Percentiles rank a stretch among this genome's conserved stretches.
Conservation (phyloP, 352 stramenopile genomes). For the Phytophthora syringae region DNA sequence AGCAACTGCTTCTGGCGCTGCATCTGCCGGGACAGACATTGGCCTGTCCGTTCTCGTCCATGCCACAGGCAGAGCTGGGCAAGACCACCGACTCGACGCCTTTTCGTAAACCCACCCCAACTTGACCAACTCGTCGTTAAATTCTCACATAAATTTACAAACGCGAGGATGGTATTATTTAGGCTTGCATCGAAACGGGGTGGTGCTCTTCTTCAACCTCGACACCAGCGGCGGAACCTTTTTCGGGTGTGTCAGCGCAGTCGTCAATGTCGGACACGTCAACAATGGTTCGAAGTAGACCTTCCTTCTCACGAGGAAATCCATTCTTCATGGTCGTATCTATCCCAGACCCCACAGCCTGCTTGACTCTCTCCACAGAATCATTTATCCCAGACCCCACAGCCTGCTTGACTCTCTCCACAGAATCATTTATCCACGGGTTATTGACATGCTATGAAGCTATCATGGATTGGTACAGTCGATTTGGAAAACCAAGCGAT, state of each 20-base stretch:
- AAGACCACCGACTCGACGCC: slow-evolving; percentile 4
- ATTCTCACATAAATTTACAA: slow-evolving; percentile 1
- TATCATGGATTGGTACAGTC: too few species aligned
- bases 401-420: too few species aligned
- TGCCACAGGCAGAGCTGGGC: slow-evolving; percentile 20
- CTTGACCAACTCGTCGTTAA: slow-evolving; percentile 10
- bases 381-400: too few species aligned
- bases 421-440: too few species aligned
- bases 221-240: slow-evolving; percentile 4
- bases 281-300: not conserved
- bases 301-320: not conserved
- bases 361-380: too few species aligned
- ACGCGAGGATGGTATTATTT: not conserved
- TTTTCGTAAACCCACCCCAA: slow-evolving; percentile 7
- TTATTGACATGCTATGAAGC: too few species aligned
- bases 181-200: slow-evolving; percentile 6
- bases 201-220: not conserved
- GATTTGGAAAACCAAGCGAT: too few species aligned
- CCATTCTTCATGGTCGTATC: not conserved
- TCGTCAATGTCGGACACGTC: not conserved
- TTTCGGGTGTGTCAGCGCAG: not conserved
- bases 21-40: slow-evolving; percentile 27
- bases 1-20: not conserved
- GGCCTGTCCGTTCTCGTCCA: slow-evolving; percentile 19
- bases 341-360: not conserved